Conservation (phyloP, 768 basidiomycete genomes). For the Baorangia bicolor region DNA sequence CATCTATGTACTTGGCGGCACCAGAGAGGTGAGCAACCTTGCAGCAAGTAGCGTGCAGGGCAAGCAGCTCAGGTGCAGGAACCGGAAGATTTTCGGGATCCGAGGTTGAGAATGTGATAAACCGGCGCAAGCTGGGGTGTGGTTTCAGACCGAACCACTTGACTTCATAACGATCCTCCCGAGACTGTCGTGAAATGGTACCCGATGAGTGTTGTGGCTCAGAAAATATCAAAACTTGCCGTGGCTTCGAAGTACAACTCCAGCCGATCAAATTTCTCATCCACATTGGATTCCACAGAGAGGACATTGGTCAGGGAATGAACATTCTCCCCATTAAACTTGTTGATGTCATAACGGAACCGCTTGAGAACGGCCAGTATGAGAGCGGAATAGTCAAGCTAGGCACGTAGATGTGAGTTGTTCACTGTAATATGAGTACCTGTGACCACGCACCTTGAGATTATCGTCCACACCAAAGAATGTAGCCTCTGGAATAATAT, state of each 20-base stretch:
- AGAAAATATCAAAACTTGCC: neutral
- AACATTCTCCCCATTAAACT: too few relatives aligned
- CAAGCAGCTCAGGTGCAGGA: too few relatives aligned
- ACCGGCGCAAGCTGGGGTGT: too few relatives aligned
- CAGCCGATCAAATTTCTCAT: conserved; percentile 2
- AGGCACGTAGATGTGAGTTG: neutral
- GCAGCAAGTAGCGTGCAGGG: too few relatives aligned
- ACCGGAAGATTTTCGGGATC: too few relatives aligned
- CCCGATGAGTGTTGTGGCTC: neutral
- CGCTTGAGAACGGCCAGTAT: too few relatives aligned
- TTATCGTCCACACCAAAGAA: neutral
- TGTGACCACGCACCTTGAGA: neutral
- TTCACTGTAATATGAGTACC: neutral
- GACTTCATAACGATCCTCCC: conserved; percentile 5
- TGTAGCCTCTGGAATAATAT: too few relatives aligned
- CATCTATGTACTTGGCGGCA: too few relatives aligned
- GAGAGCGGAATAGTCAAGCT: conserved; percentile 3
- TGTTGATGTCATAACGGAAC: too few relatives aligned
- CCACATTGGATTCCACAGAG: neutral
- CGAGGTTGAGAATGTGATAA: conserved; percentile 4
- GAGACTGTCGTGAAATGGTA: neutral
- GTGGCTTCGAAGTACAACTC: too few relatives aligned
- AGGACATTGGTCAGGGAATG: conserved; percentile 12
- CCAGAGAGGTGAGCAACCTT: too few relatives aligned
- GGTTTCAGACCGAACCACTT: neutral